phyloP scores from a whole-genome alignment of 2,329 filamentous ascomycete genomes.

The Domatiomyces globalis region DNA sequence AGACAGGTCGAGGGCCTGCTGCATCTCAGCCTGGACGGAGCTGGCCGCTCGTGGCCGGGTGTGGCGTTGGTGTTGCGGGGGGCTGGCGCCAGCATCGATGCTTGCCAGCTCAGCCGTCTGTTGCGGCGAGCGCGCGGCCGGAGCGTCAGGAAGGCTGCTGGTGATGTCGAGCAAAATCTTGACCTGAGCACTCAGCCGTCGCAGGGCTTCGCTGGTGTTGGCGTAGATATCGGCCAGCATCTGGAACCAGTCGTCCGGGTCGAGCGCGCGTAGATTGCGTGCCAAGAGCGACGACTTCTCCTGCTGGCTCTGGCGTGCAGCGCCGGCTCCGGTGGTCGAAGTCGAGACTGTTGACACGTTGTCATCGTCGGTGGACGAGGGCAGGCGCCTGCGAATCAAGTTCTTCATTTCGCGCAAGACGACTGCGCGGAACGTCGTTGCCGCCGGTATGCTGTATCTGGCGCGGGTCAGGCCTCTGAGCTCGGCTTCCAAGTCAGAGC shows the following conservation, averaged over 20 bases:
- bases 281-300: constrained; percentile 83
- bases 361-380: constrained; percentile 88
- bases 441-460: constrained; percentile 64
- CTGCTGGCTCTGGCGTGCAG: constrained; percentile 52
- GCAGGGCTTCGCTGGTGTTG: constrained; percentile 70
- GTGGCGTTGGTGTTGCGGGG: neutral
- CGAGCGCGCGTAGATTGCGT: constrained; percentile 71
- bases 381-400: constrained; percentile 69
- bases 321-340: constrained; percentile 53
- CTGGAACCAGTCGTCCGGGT: constrained; percentile 69
- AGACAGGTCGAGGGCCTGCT: constrained; percentile 51
- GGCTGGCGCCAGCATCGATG: constrained; percentile 2
- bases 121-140: constrained; percentile 33
- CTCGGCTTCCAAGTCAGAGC: constrained; percentile 53
- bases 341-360: constrained; percentile 76
- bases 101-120: constrained; percentile 27
- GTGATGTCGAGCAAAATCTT: constrained; percentile 93
- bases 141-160: constrained; percentile 38
- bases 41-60: constrained; percentile 11
- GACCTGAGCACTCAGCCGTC: constrained; percentile 74
- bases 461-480: constrained; percentile 70
- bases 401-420: constrained; percentile 75
- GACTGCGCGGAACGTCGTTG: constrained; percentile 69
- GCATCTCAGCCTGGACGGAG: constrained; percentile 42
- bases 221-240: constrained; percentile 74